phyloP scores from a whole-genome alignment of 768 basidiomycete genomes.

The Suillus tomentosus region DNA sequence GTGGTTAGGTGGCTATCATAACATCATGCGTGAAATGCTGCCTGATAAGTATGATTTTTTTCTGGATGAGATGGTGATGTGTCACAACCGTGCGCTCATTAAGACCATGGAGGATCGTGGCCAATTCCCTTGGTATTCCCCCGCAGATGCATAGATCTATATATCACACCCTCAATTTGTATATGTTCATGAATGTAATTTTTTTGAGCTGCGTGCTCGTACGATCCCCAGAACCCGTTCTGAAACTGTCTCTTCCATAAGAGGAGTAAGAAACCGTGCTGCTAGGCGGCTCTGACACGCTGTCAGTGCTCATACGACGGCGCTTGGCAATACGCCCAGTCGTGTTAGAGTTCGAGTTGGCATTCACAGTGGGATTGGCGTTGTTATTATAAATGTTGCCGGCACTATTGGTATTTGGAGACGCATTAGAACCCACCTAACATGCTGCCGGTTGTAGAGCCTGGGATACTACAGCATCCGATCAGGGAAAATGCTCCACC shows the following conservation, averaged over 20 bases:
- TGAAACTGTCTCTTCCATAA: conserved; percentile 55
- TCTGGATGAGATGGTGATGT: conserved; percentile 38
- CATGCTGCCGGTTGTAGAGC: too few relatives aligned
- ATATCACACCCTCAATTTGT: background rate
- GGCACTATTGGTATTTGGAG: conserved; percentile 15
- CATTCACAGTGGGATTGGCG: background rate
- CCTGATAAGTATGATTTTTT: conserved; percentile 35
- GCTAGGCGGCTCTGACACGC: conserved; percentile 53
- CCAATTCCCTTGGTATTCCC: background rate
- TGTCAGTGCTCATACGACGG: conserved; percentile 67
- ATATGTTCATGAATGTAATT: background rate
- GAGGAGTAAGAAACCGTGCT: conserved; percentile 67
- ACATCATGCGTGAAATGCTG: conserved; percentile 37
- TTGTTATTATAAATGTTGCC: conserved; percentile 13
- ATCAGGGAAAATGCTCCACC: too few relatives aligned
- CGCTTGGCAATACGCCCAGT: conserved; percentile 56
- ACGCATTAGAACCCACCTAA: background rate
- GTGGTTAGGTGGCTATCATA: conserved; percentile 39
- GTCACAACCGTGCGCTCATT: conserved; percentile 20
- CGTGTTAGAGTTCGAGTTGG: background rate
- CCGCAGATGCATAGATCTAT: background rate
- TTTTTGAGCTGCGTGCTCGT: too few relatives aligned
- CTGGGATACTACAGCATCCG: too few relatives aligned
- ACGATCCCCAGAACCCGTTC: conserved; percentile 41
- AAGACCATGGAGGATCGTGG: background rate